Base-by-base conservation (phyloP, 495 filamentous ascomycete species). In the Penicillium silybi region DNA sequence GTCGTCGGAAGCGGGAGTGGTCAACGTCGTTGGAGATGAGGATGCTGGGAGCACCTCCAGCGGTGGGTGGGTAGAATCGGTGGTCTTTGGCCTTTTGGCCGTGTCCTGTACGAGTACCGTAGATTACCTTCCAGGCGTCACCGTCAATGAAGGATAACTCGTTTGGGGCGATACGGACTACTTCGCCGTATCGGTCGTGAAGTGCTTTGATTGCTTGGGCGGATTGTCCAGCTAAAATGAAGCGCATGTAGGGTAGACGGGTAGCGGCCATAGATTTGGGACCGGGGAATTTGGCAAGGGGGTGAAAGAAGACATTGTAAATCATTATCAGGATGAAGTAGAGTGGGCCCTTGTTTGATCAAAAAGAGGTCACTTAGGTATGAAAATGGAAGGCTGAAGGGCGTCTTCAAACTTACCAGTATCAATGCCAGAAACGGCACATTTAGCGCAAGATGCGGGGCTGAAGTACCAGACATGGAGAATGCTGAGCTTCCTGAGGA, bases 121-220 rank as follows among this genome's bases (percentile, higher is more conserved):
- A 80, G 39, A 84, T 80, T 32, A 77, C 68, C 48, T 75, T 76
- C 80, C 78, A 83, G 8, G 80, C 80, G n/a, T 69, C 57, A 1
- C 75, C 65, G 19, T 68, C 56, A 18, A 51, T 67, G 53, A 72
- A 83, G 0, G 71, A 64, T 10, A 84, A 68, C 54, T 81, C 74
- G 47, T 78, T 56, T 0, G 80, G 80, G 1, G 70, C 71, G 18
- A 80, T 66, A 8, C 81, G 77, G 27, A 84, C 72, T 1, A 80
- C 68, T 6, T 65, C 49, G 10, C 80, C 80, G 57, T 84, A 84
- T 29, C 54, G 9, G 5, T 61, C 48, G 43, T 69, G 64, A 0
- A 67, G 40, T 2, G 25, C n/a, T 35, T 51, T 54, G 0, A 48
- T 32, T 13, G 43, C 18, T 7, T 46, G 46, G 10, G 53, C 49